A percentile compares a stretch with the other conserved stretches of the same genome.
These are phyloP conservation scores for Penicillium pulvis DNA, from an alignment of 495 filamentous ascomycete species.

Conservation along the genomic window DNA sequence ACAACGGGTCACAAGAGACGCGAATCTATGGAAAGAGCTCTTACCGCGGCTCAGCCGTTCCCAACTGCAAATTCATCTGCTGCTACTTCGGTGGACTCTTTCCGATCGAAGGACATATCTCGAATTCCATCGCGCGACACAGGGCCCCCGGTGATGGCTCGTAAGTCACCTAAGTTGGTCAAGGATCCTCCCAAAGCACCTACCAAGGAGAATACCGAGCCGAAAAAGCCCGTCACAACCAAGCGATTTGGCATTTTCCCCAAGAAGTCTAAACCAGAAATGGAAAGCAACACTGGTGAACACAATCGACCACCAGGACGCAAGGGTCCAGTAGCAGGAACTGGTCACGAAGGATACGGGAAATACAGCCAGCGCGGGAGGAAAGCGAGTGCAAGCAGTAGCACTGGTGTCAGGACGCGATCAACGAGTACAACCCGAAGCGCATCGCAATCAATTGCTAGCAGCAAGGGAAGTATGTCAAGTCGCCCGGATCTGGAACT, in stretches of 20 bases:
- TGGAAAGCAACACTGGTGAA: conserved; percentile 51
- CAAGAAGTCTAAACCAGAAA: conserved; percentile 67
- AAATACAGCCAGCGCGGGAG: conserved; percentile 61
- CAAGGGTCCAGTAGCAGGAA: conserved; percentile 89
- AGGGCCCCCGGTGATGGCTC: conserved; percentile 33
- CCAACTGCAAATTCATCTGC: conserved; percentile 28
- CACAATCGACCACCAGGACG: conserved; percentile 56
- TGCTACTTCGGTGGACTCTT: conserved; percentile 41
- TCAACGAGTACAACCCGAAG: conserved; percentile 60
- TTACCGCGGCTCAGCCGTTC: conserved; percentile 11
- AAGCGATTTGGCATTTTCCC: conserved; percentile 78
- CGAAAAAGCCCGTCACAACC: conserved; percentile 31
- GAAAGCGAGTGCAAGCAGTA: conserved; percentile 51
- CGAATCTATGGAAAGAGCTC: conserved; percentile 40
- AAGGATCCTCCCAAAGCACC: conserved; percentile 27
- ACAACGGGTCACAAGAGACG: conserved; percentile 47
- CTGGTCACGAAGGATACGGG: conserved; percentile 95
- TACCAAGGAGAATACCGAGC: conserved; percentile 25
- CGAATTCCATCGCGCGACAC: conserved; percentile 45
- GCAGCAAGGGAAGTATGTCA: conserved; percentile 55
- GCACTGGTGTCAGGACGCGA: conserved; percentile 46
- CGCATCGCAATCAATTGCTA: conserved; percentile 46
- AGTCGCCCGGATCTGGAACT: conserved; percentile 56
- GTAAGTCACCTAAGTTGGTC: conserved; percentile 32
- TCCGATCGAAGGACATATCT: conserved; percentile 37